These are phyloP conservation scores for Nothophytophthora sp. DNA, from an alignment of 352 stramenopile genomes.

Conservation along the genomic window DNA sequence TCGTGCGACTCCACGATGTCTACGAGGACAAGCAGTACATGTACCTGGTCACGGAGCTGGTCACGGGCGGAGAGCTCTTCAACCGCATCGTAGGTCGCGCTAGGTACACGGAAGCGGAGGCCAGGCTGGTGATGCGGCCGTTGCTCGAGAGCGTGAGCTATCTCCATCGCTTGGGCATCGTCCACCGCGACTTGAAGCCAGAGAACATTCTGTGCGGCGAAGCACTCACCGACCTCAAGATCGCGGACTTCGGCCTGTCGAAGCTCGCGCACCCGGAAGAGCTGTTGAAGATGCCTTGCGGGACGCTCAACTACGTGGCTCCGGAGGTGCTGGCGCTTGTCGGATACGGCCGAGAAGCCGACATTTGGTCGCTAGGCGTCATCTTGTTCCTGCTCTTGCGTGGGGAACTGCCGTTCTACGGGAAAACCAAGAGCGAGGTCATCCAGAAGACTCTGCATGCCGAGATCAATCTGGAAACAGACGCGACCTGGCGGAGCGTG, in stretches of 20 bases:
- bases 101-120: conserved; percentile 89
- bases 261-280: conserved; percentile 93
- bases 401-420: conserved; percentile 91
- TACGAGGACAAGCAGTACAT: conserved; percentile 94
- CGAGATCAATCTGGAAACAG: conserved; percentile 79
- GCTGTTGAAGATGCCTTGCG: conserved; percentile 94
- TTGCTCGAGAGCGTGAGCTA: conserved; percentile 91
- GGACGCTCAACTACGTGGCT: conserved; percentile 94
- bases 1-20: conserved; percentile 88
- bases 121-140: conserved; percentile 84
- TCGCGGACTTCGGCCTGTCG: conserved; percentile 93
- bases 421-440: conserved; percentile 91
- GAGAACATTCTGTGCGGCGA: conserved; percentile 91
- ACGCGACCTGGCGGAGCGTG: conserved; percentile 55
- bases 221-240: conserved; percentile 86
- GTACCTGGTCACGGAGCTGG: conserved; percentile 98
- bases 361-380: conserved; percentile 93
- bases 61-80: conserved; percentile 96
- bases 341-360: conserved; percentile 89
- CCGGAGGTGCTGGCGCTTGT: conserved; percentile 90
- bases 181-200: conserved; percentile 89
- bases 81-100: conserved; percentile 93
- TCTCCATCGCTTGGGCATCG: conserved; percentile 90
- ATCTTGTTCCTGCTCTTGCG: conserved; percentile 93
- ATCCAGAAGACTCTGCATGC: conserved; percentile 91